Percentiles rank a stretch among this genome's conserved stretches.
phyloP scores from a whole-genome alignment of 805 yeast genomes.

The Candida awuae region DNA sequence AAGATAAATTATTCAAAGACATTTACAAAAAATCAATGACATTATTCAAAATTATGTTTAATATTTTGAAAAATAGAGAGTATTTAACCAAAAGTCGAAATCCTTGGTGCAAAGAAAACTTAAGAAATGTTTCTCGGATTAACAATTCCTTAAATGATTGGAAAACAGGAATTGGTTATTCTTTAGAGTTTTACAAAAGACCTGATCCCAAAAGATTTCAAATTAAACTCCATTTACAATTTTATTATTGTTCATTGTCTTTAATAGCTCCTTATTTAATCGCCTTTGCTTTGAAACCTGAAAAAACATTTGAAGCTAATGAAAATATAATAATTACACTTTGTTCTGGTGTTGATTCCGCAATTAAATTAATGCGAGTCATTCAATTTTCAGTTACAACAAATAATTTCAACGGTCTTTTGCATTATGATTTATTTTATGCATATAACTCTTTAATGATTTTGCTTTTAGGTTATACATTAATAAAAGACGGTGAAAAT shows the following conservation, averaged over 20 bases:
- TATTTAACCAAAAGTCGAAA: conserved; percentile 20
- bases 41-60: conserved; percentile 25
- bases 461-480: conserved; percentile 28
- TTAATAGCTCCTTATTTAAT: conserved; percentile 30
- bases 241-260: conserved; percentile 26
- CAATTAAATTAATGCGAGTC: conserved; percentile 24
- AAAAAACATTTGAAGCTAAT: conserved; percentile 18
- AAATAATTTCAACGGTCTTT: conserved; percentile 25
- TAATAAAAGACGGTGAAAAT: conserved; percentile 12
- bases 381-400: conserved; percentile 14
- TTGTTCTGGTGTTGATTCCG: conserved; percentile 27
- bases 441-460: conserved; percentile 31
- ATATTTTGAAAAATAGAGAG: conserved; percentile 27
- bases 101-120: conserved; percentile 26
- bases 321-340: conserved; percentile 26
- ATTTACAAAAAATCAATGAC: conserved; percentile 21
- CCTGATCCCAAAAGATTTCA: conserved; percentile 23
- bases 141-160: conserved; percentile 22
- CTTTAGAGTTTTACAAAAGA: conserved; percentile 11
- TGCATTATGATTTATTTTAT: conserved; percentile 30
- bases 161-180: conserved; percentile 18
- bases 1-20: conserved; percentile 12
- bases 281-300: conserved; percentile 22
- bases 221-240: conserved; percentile 27
- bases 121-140: conserved; percentile 26